Conservation (phyloP, 1,139 yeast species). For the Candida neerlandica region DNA sequence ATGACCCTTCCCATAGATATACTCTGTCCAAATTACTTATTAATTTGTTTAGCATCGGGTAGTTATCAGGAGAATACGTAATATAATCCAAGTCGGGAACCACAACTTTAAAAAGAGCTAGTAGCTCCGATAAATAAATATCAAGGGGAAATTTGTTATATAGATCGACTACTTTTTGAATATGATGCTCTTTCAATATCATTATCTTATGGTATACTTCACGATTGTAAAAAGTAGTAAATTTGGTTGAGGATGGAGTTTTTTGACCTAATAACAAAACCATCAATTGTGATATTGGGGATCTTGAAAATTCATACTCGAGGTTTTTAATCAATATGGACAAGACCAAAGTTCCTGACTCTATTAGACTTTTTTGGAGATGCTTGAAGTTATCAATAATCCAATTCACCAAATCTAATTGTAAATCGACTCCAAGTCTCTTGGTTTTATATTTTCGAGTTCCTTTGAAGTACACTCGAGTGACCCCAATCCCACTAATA, state of each 20-base stretch:
- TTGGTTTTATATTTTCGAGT: constrained; percentile 23
- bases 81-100: constrained; percentile 28
- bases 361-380: constrained; percentile 21
- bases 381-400: constrained; percentile 25
- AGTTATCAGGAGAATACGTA: constrained; percentile 10
- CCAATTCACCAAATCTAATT: constrained; percentile 30
- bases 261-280: constrained; percentile 19
- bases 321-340: constrained; percentile 31
- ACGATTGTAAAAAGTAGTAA: constrained; percentile 11
- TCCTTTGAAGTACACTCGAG: constrained; percentile 25
- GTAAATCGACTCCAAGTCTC: constrained; percentile 21
- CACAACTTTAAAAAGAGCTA: constrained; percentile 26
- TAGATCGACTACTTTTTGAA: constrained; percentile 35
- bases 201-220: constrained; percentile 12
- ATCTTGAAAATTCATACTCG: constrained; percentile 34
- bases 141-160: constrained; percentile 39
- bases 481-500: constrained; percentile 28
- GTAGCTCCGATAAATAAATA: constrained; percentile 27
- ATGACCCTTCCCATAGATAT: constrained; percentile 1
- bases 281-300: constrained; percentile 29
- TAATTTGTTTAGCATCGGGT: constrained; percentile 9
- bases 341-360: constrained; percentile 20
- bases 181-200: constrained; percentile 35
- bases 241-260: constrained; percentile 2
- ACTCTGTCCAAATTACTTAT: background rate